Base-by-base conservation (phyloP, 371 early-diverging fungal genomes). In the Batrachochytrium dendrobatidis region DNA sequence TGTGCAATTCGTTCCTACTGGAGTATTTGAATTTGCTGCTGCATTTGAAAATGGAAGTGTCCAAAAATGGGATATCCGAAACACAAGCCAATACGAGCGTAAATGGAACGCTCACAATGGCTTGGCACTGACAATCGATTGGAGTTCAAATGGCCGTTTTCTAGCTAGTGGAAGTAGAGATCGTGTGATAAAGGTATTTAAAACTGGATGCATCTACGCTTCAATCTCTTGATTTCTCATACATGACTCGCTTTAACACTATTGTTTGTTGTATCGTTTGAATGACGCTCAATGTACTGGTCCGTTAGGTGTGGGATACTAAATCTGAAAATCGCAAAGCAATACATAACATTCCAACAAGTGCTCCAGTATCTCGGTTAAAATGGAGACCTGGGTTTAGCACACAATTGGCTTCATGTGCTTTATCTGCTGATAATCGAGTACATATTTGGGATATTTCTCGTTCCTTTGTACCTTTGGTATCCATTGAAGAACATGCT, bases 21-120 rank as follows among this genome's bases (percentile, higher is more conserved):
- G 68, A 26, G 56, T 68, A 28, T 67, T 70, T 55, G 86, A 88
- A 56, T 89, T 93, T 65, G 86, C 82, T 4, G 90, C 94, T 20
- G 91, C 86, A 0, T 91, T 90, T 66, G 94, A 93, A 54, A 89
- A 86, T 50, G 94, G 94, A 17, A 84, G 79, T n/a, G 76, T 90
- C 29, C 89, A 90, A 77, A 84, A 80, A 72, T 55, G 63, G 58
- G 90, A 90, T 62, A 77, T 89, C 54, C 79, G 91, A 26, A 83
- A 81, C 45, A 79, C 87, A 15, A 24, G 49, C 1, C 55, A 80
- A 2, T 78, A 76, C 55, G 87, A 87, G 58, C 80, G 82, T 25
- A 84, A 85, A 65, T 79, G 87, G 52, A 84, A 77, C 62, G 89
- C 88, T 0, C 92, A 91, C 62, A 83, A 79, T 56, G 90, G 90